Percentiles rank a stretch among this genome's conserved stretches.
phyloP scores from a whole-genome alignment of 1,284 basidiomycete genomes.

The Moesziomyces antarcticus region DNA sequence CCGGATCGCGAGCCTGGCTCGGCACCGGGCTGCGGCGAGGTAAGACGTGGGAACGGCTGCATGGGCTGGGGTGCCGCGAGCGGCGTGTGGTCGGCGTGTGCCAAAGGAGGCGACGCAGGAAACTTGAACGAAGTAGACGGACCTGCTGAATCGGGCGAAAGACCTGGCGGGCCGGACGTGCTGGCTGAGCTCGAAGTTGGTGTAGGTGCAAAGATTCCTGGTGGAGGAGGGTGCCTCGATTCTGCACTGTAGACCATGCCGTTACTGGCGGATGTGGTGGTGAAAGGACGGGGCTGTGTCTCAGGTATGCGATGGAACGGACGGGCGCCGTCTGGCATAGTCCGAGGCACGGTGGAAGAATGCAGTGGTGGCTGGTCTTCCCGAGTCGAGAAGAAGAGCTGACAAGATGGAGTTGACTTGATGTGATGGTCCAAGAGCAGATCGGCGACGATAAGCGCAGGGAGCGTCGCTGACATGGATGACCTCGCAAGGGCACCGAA shows the following conservation, averaged over 20 bases:
- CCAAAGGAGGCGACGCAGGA: conserved; percentile 25
- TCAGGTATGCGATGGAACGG: conserved; percentile 10
- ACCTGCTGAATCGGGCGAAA: conserved; percentile 3
- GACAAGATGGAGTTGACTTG: background rate
- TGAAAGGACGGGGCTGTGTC: conserved; percentile 7
- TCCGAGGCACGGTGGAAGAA: conserved; percentile 7
- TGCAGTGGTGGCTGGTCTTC: conserved; percentile 5
- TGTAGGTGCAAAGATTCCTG: conserved; percentile 10
- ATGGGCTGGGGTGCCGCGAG: conserved; percentile 49
- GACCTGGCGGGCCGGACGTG: conserved; percentile 7
- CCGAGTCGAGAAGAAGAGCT: background rate
- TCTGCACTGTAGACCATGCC: conserved; percentile 18
- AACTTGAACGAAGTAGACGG: conserved; percentile 14
- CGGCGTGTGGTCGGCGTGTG: conserved; percentile 17
- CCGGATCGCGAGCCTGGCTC: conserved; percentile 11
- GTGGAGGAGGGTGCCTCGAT: conserved; percentile 15
- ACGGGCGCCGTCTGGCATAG: conserved; percentile 36
- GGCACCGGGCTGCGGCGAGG: conserved; percentile 49
- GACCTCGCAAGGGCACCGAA: background rate
- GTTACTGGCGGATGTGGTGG: conserved; percentile 3
- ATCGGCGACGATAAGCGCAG: conserved; percentile 1
- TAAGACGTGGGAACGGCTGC: conserved; percentile 52
- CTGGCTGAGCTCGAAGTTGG: conserved; percentile 15
- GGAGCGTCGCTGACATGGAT: conserved; percentile 14
- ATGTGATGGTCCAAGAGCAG: conserved; percentile 1